Conservation (phyloP, 2,329 filamentous ascomycete species). For the Pleurostoma richardsiae region DNA sequence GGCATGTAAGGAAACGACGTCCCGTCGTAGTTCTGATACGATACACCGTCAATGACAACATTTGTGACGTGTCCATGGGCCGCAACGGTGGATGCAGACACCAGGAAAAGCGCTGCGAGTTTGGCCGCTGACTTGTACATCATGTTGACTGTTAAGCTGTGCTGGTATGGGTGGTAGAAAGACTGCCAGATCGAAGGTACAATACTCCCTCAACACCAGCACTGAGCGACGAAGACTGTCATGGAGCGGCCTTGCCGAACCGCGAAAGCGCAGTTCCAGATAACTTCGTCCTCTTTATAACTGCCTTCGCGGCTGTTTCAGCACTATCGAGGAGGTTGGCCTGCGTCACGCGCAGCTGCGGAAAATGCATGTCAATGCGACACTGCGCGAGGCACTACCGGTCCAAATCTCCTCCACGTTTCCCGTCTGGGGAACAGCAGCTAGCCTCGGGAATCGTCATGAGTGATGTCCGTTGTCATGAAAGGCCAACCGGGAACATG, state of each 20-base stretch:
- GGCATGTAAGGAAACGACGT: constrained; percentile 2
- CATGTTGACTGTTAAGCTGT: background rate
- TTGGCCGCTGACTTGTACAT: background rate
- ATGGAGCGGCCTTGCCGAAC: background rate
- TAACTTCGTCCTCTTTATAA: too few species aligned
- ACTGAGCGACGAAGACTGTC: background rate
- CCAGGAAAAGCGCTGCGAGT: background rate
- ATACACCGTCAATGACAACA: constrained; percentile 8
- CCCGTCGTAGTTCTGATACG: constrained; percentile 5
- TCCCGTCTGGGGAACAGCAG: too few species aligned
- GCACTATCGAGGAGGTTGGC: too few species aligned
- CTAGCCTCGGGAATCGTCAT: too few species aligned
- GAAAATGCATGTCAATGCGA: too few species aligned
- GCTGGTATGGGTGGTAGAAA: background rate
- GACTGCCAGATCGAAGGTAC: too few species aligned
- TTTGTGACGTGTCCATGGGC: constrained; percentile 9
- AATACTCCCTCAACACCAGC: background rate
- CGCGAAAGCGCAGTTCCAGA: background rate
- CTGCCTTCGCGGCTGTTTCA: too few species aligned
- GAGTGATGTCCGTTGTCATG: too few species aligned
- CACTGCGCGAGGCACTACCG: too few species aligned
- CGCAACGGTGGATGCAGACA: background rate
- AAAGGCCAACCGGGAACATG: background rate
- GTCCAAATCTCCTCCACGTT: too few species aligned
- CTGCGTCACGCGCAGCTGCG: too few species aligned